phyloP scores from a whole-genome alignment of 805 yeast species.

The Yamadazyma nakazawae region DNA sequence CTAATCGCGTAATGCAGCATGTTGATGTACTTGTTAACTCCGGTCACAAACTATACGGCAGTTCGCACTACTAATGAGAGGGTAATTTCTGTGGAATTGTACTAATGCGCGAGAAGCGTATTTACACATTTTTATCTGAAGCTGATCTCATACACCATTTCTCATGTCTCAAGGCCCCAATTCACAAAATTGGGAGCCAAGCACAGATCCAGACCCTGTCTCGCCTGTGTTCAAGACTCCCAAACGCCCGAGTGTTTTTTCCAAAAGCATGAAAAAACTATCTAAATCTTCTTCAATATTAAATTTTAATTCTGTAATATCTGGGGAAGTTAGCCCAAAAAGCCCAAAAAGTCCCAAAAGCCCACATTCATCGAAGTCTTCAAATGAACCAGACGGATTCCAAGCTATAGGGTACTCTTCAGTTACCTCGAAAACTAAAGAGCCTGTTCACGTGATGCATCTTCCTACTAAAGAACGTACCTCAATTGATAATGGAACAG shows the following conservation, averaged over 20 bases:
- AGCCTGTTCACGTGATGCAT: slow-evolving; percentile 30
- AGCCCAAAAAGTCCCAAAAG: slow-evolving; percentile 2
- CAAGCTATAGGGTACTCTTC: slow-evolving; percentile 38
- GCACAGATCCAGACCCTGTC: not conserved
- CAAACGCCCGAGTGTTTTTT: slow-evolving; percentile 17
- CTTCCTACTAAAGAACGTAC: slow-evolving; percentile 18
- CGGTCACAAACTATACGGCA: no score
- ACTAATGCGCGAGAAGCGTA: not conserved
- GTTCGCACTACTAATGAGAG: not conserved
- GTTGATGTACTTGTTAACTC: no score
- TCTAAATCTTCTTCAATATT: slow-evolving; percentile 26
- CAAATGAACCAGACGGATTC: slow-evolving; percentile 15
- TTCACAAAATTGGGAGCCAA: not conserved
- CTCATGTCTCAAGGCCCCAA: slow-evolving; percentile 1
- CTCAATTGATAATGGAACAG: not conserved
- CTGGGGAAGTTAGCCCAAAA: not conserved
- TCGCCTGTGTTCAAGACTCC: slow-evolving; percentile 8
- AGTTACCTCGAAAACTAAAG: slow-evolving; percentile 19
- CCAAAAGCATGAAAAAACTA: slow-evolving; percentile 30
- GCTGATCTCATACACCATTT: not conserved
- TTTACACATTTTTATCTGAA: slow-evolving; percentile 1
- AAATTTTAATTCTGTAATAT: slow-evolving; percentile 13
- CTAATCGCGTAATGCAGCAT: no score
- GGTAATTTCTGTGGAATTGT: not conserved
- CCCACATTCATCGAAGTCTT: not conserved